Percentiles rank a stretch among this genome's conserved stretches.
phyloP scores from a whole-genome alignment of 2,329 filamentous ascomycete genomes.

The Cladosporium sp. region DNA sequence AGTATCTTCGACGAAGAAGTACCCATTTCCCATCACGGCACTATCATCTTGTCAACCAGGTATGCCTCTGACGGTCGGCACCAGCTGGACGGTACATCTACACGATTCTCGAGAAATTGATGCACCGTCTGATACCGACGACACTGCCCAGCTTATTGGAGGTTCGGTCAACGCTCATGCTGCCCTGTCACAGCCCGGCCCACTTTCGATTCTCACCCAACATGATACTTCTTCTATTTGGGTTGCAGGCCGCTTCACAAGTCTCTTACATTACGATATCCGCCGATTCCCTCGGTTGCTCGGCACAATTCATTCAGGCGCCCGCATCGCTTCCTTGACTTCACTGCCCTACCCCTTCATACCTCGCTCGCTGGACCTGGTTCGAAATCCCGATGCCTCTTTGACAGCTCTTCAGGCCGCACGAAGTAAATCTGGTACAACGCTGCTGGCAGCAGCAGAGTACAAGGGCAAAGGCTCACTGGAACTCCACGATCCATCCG shows the following conservation, averaged over 20 bases:
- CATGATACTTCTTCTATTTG: slow-evolving; percentile 69
- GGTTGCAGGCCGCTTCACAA: slow-evolving; percentile 84
- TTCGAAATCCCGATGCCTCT: slow-evolving; percentile 51
- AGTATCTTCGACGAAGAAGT: slow-evolving; percentile 68
- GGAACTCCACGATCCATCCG: slow-evolving; percentile 72
- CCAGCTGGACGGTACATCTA: slow-evolving; percentile 76
- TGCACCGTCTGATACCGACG: slow-evolving; percentile 6
- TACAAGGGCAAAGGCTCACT: slow-evolving; percentile 90
- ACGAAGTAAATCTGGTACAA: slow-evolving; percentile 60
- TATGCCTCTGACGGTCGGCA: slow-evolving; percentile 79
- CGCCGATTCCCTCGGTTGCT: slow-evolving; percentile 78
- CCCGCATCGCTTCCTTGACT: slow-evolving; percentile 71
- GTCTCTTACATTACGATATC: slow-evolving; percentile 84
- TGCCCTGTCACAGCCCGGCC: slow-evolving; percentile 75
- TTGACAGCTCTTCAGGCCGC: slow-evolving; percentile 54
- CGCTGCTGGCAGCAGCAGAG: slow-evolving; percentile 79
- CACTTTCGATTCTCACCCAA: slow-evolving; percentile 68
- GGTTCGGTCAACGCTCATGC: slow-evolving; percentile 56
- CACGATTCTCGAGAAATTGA: slow-evolving; percentile 66
- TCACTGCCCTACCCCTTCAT: slow-evolving; percentile 69
- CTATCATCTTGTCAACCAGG: slow-evolving; percentile 68
- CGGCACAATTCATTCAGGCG: slow-evolving; percentile 80
- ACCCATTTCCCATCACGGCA: slow-evolving; percentile 80
- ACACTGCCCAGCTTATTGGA: slow-evolving; percentile 31
- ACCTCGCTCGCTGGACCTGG: slow-evolving; percentile 60